Conservation (phyloP, 306 rosid species). For the Cucumis melo region DNA sequence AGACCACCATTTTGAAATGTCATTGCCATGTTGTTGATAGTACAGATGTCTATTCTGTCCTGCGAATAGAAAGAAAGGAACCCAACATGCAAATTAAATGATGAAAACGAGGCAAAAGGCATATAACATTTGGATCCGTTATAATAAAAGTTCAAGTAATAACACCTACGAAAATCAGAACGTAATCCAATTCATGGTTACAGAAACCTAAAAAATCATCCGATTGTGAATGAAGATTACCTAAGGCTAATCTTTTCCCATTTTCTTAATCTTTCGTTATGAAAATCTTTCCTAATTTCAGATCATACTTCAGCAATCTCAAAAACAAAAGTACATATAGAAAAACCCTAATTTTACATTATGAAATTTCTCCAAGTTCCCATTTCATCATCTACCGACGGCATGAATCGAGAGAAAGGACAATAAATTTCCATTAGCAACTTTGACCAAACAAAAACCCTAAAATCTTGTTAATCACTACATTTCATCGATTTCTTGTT, state of each 20-base stretch:
- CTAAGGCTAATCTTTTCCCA: not conserved
- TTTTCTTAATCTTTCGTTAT: not conserved
- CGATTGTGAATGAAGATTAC: not conserved
- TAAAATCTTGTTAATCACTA: not conserved
- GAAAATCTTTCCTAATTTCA: not conserved
- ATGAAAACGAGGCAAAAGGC: not conserved
- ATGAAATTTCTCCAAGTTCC: not conserved
- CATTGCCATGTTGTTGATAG: slow-evolving; percentile 1
- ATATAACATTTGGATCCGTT: not conserved
- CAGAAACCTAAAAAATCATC: not conserved
- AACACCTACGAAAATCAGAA: not conserved
- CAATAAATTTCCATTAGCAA: not conserved
- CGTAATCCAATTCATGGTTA: not conserved
- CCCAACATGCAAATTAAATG: not conserved
- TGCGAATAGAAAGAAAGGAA: not conserved
- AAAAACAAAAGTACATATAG: not conserved
- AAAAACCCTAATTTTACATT: not conserved
- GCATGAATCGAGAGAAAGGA: not conserved
- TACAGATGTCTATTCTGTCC: not conserved
- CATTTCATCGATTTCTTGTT: not conserved
- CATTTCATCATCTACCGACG: not conserved
- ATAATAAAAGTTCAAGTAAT: not conserved
- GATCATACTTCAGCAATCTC: not conserved
- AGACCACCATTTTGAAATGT: slow-evolving; percentile 1
- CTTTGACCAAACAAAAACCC: not conserved